Evolutionary conservation across 495 filamentous ascomycete species (phyloP).

Genomic region (Annulohypoxylon stygium): DNA sequence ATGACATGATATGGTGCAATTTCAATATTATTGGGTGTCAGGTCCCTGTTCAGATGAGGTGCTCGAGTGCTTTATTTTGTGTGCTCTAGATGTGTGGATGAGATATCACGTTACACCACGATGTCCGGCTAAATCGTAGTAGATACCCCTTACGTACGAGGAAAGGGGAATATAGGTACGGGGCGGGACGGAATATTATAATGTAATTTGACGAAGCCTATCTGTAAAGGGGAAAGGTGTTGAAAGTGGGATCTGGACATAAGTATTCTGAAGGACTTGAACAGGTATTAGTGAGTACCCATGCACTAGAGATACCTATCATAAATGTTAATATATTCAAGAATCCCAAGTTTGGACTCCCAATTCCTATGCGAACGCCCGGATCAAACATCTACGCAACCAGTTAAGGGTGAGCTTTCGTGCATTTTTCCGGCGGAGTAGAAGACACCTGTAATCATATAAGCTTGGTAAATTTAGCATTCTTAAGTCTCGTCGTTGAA

Average conservation of each 20-base stretch:
- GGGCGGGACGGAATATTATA: neutral
- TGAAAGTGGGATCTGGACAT: neutral
- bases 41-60: neutral
- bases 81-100: neutral
- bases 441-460: too few relatives aligned
- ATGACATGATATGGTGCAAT: constrained; percentile 26
- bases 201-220: neutral
- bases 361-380: too few relatives aligned
- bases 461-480: too few relatives aligned
- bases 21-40: neutral
- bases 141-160: neutral
- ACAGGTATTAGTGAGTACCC: too few relatives aligned
- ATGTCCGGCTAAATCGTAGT: constrained; percentile 29
- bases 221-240: neutral
- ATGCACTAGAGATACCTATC: too few relatives aligned
- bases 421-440: too few relatives aligned
- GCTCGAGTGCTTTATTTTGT: neutral
- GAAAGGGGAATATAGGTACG: neutral
- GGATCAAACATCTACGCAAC: too few relatives aligned
- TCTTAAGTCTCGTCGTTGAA: neutral
- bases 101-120: constrained; percentile 35
- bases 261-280: too few relatives aligned
- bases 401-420: too few relatives aligned
- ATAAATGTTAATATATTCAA: too few relatives aligned
- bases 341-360: too few relatives aligned